Percentiles rank a stretch among this genome's conserved stretches.
Conservation (phyloP, 768 basidiomycete genomes). For the Dioszegia hungarica region DNA sequence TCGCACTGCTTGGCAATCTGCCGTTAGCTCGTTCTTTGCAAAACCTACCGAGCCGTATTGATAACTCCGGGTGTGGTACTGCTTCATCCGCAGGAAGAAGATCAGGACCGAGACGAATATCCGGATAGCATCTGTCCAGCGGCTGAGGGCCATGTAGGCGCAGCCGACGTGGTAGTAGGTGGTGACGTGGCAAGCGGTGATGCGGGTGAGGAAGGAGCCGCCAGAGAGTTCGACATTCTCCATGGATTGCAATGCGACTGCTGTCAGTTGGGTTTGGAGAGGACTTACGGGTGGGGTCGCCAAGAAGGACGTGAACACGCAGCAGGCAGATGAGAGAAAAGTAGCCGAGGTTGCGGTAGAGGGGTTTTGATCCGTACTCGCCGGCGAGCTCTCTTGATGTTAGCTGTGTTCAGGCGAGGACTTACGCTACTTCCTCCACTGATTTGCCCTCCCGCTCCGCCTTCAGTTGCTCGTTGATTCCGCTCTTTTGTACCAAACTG, state of each 20-base stretch:
- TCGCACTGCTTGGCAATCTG: slow-evolving; percentile 97
- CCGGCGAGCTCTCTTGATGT: slow-evolving; percentile 68
- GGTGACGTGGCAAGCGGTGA: slow-evolving; percentile 89
- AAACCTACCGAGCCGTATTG: slow-evolving; percentile 80
- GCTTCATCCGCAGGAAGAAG: slow-evolving; percentile 92
- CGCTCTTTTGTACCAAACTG: slow-evolving; percentile 94
- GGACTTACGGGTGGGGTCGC: slow-evolving; percentile 57
- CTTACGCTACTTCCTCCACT: slow-evolving; percentile 76
- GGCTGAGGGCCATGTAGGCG: slow-evolving; percentile 90
- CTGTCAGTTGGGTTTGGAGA: not conserved
- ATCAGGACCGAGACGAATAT: slow-evolving; percentile 87
- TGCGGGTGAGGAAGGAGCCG: slow-evolving; percentile 87
- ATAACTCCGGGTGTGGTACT: slow-evolving; percentile 93
- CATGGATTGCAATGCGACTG: slow-evolving; percentile 85
- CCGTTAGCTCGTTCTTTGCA: not conserved
- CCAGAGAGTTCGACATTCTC: slow-evolving; percentile 88
- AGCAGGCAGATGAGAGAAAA: slow-evolving; percentile 93
- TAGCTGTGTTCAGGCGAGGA: slow-evolving; percentile 18
- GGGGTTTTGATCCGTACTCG: slow-evolving; percentile 81
- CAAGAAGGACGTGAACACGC: slow-evolving; percentile 90
- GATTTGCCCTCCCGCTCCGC: slow-evolving; percentile 76
- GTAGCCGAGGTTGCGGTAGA: slow-evolving; percentile 93
- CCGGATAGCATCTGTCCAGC: slow-evolving; percentile 92
- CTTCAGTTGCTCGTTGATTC: slow-evolving; percentile 84
- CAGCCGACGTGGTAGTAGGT: slow-evolving; percentile 59